A percentile compares a stretch with the other conserved stretches of the same genome.
Evolutionary conservation across 495 filamentous ascomycete species (phyloP).

Genomic region (Hyaloscypha bicolor): DNA sequence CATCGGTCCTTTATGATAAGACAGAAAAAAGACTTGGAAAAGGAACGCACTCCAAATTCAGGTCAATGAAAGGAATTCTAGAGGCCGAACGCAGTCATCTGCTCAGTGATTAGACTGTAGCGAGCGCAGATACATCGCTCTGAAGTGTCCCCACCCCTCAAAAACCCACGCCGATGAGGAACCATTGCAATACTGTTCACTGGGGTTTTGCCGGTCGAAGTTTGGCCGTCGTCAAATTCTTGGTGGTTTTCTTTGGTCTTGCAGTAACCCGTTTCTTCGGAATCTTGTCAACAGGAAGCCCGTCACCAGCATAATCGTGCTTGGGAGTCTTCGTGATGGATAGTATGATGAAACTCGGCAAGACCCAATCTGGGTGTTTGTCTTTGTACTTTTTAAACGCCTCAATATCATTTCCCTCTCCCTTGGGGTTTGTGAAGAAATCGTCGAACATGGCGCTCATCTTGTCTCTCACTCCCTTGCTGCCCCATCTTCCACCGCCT

Average conservation of each 20-base stretch:
- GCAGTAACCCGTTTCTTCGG: not conserved
- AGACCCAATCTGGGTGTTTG: not conserved
- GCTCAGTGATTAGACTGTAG: not conserved
- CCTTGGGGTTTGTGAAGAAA: constrained; percentile 6
- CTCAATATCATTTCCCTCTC: not conserved
- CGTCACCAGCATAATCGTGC: not conserved
- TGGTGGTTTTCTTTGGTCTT: not conserved
- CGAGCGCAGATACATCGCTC: not conserved
- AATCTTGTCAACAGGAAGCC: not conserved
- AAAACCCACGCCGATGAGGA: not conserved
- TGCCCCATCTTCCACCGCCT: not conserved
- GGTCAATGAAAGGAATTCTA: not conserved
- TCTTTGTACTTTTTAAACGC: not conserved
- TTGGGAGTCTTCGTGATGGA: not conserved
- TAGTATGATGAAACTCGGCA: not conserved
- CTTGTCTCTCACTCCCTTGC: not conserved
- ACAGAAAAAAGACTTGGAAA: not conserved
- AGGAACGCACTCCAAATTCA: not conserved
- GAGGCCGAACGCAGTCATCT: not conserved
- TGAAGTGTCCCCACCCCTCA: not conserved
- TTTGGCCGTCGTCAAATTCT: not conserved
- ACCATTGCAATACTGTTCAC: not conserved
- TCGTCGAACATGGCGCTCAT: not conserved
- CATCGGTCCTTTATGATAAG: not conserved
- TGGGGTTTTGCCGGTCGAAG: not conserved